phyloP scores from a whole-genome alignment of 2,329 filamentous ascomycete species.

The Cordyceps javanica region DNA sequence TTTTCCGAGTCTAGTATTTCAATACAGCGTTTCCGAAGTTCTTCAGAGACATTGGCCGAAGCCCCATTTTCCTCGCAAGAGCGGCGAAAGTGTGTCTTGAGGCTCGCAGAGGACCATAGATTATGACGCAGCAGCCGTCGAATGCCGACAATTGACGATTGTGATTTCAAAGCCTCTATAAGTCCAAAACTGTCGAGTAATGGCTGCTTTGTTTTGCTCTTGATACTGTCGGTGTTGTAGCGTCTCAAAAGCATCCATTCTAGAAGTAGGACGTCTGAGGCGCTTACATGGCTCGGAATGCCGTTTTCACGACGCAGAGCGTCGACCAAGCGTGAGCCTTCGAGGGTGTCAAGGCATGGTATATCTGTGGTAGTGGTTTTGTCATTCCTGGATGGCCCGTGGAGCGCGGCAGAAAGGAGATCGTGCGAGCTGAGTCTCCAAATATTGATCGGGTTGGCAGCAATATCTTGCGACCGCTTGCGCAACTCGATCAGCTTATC shows the following conservation, averaged over 20 bases:
- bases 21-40: not conserved
- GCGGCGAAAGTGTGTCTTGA: slow-evolving; percentile 1
- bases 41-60: not conserved
- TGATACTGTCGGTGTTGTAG: slow-evolving; percentile 3
- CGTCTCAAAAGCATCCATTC: slow-evolving; percentile 30
- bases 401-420: slow-evolving; percentile 35
- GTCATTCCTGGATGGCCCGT: slow-evolving; percentile 14
- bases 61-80: not conserved
- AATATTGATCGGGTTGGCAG: slow-evolving; percentile 20
- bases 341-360: not conserved
- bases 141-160: slow-evolving; percentile 23
- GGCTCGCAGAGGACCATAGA: slow-evolving; percentile 13
- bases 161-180: slow-evolving; percentile 16
- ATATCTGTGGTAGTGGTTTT: not conserved
- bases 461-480: slow-evolving; percentile 20
- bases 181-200: slow-evolving; percentile 7
- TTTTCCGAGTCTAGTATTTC: not conserved
- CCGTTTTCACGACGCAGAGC: slow-evolving; percentile 23
- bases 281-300: slow-evolving; percentile 22
- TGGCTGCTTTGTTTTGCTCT: slow-evolving; percentile 4
- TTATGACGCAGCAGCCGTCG: slow-evolving; percentile 26
- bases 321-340: slow-evolving; percentile 15
- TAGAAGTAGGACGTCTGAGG: slow-evolving; percentile 27
- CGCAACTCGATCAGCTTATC: slow-evolving; percentile 22
- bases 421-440: slow-evolving; percentile 39